These are phyloP conservation scores for Scheffersomyces stambukii DNA, from an alignment of 1,139 yeast species.

Conservation along the genomic window DNA sequence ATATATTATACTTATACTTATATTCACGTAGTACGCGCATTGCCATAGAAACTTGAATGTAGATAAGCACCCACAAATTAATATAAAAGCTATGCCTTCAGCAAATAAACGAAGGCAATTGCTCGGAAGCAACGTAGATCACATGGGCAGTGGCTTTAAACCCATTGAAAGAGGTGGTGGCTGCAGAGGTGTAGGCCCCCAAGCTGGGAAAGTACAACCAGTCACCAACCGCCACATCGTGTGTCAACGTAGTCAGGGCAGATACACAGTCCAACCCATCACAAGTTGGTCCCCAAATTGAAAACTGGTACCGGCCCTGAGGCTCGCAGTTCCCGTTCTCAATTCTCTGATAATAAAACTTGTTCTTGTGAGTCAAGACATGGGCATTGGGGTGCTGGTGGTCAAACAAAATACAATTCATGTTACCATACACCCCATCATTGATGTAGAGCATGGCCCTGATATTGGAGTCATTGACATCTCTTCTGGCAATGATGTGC, in stretches of 20 bases:
- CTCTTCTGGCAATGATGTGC: slow-evolving; percentile 80
- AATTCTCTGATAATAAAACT: slow-evolving; percentile 37
- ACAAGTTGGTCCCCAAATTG: slow-evolving; percentile 98
- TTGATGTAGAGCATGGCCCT: slow-evolving; percentile 67
- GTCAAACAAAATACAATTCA: slow-evolving; percentile 90
- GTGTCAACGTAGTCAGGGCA: slow-evolving; percentile 46
- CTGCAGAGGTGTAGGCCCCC: slow-evolving; percentile 95
- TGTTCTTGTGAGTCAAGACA: slow-evolving; percentile 53
- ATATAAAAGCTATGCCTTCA: no score
- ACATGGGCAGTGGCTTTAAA: slow-evolving; percentile 62
- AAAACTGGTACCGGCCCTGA: slow-evolving; percentile 28
- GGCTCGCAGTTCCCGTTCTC: slow-evolving; percentile 1
- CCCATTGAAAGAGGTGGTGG: slow-evolving; percentile 87
- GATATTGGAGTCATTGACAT: slow-evolving; percentile 16
- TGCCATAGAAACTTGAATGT: no score
- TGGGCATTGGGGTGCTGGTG: slow-evolving; percentile 77
- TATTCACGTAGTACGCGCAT: no score
- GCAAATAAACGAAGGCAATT: no score
- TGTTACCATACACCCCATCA: slow-evolving; percentile 94
- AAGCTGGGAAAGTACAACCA: slow-evolving; percentile 83
- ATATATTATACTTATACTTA: no score
- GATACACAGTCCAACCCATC: slow-evolving; percentile 91
- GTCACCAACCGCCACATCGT: slow-evolving; percentile 75
- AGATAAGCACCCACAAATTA: no score
- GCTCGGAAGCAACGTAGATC: slow-evolving; percentile 54